phyloP scores from a whole-genome alignment of 805 yeast species.

The Yarrowia bubula region DNA sequence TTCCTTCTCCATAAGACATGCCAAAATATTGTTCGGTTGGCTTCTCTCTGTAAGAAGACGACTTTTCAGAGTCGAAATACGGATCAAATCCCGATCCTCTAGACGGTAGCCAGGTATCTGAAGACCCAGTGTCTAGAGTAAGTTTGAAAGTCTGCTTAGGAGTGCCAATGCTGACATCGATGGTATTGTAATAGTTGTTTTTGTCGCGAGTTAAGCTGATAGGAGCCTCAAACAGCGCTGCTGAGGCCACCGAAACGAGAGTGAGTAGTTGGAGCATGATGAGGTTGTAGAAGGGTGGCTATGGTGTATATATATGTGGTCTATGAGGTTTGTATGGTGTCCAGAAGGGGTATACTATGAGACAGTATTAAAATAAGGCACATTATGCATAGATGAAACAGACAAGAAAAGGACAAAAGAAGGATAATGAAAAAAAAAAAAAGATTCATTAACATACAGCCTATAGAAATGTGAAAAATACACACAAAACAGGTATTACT shows the following conservation, averaged over 20 bases:
- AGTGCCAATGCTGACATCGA: background rate
- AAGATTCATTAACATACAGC: no score
- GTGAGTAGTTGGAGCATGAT: slow-evolving; percentile 6
- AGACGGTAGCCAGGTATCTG: background rate
- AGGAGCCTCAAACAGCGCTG: background rate
- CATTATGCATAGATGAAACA: no score
- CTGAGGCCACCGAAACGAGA: background rate
- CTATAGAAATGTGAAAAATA: background rate
- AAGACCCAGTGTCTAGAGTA: background rate
- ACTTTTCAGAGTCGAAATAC: background rate
- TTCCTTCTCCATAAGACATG: background rate
- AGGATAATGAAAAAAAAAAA: no score
- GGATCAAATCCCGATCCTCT: background rate
- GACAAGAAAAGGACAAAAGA: no score
- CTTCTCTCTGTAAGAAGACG: background rate
- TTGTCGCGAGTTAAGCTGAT: background rate
- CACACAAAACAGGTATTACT: background rate
- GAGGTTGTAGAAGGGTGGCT: background rate
- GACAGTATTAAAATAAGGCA: no score
- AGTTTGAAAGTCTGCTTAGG: background rate
- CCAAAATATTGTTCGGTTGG: background rate
- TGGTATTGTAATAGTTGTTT: background rate
- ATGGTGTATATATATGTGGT: no score
- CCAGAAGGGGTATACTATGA: no score
- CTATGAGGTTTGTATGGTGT: background rate